Conservation (phyloP, 2,329 filamentous ascomycete species). For the Botrytis squamosa region DNA sequence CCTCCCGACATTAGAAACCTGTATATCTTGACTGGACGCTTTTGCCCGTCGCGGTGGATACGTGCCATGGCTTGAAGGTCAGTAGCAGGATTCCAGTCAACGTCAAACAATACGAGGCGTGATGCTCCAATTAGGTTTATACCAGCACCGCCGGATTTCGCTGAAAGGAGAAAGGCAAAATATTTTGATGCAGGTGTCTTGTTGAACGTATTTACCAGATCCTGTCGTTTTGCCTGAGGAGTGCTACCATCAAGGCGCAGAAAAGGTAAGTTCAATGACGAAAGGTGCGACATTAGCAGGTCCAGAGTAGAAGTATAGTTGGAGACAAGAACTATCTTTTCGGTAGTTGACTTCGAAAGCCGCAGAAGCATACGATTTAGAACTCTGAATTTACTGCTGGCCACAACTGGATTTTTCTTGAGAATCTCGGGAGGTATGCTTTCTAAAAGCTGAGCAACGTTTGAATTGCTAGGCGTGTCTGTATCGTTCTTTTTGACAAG, state of each 20-base stretch:
- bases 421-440: slow-evolving; percentile 56
- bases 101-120: slow-evolving; percentile 68
- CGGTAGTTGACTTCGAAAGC: slow-evolving; percentile 58
- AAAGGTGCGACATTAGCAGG: slow-evolving; percentile 60
- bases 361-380: slow-evolving; percentile 63
- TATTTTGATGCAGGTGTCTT: slow-evolving; percentile 51
- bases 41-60: slow-evolving; percentile 71
- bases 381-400: slow-evolving; percentile 65
- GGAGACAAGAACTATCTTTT: slow-evolving; percentile 74
- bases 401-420: slow-evolving; percentile 51
- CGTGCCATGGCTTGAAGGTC: slow-evolving; percentile 74
- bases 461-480: slow-evolving; percentile 35
- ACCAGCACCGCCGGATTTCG: slow-evolving; percentile 68
- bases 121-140: slow-evolving; percentile 71
- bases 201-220: slow-evolving; percentile 70
- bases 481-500: slow-evolving; percentile 50
- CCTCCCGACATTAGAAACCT: slow-evolving; percentile 66
- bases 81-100: slow-evolving; percentile 74
- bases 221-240: slow-evolving; percentile 61
- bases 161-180: slow-evolving; percentile 71
- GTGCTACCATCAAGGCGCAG: slow-evolving; percentile 70
- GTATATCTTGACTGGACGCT: slow-evolving; percentile 66
- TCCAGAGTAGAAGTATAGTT: slow-evolving; percentile 74
- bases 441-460: slow-evolving; percentile 47
- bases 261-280: slow-evolving; percentile 58